Base-by-base conservation (phyloP, 129 eudicot genomes). In the Heracleum sosnowskyi region DNA sequence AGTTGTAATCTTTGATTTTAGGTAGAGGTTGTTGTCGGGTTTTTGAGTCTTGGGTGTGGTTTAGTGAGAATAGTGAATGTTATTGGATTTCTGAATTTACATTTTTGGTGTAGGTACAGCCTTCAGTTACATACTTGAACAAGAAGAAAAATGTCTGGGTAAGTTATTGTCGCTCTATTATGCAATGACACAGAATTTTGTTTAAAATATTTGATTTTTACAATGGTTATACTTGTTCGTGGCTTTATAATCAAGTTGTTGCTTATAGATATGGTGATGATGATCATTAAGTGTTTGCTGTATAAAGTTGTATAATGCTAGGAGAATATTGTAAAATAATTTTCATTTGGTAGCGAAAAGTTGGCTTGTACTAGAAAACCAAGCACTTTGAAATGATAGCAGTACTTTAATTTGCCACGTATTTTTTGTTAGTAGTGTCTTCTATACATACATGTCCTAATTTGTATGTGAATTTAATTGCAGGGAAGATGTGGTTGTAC, bases 401-500 rank as follows among this genome's bases (percentile, higher is more conserved):
- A 62, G 10, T 11, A 28, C 69, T 62, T 3, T 9, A 26, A 62
- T 62, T 26, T n/a, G 33, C 29, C 35, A 62, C 1, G 1, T 24
- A 11, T 62, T 5, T 3, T 3, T 26, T 0, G 5, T 62, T 62
- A 26, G 16, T 62, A 26, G 35, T 26, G 7, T 63, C 35, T 63
- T 1, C 35, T 10, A 0, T 28, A 28, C 2, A 0, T 63, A 26
- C 31, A 28, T 10, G 12, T 60, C 12, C 17, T 60, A 11, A 11
- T 28, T 26, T n/a, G 4, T 72, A 7, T 41, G 29, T 41, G 36
- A 73, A 39, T 63, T 73, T 31, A 1, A 37, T 66, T 86, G 78
- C 90, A 95, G 99, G 82, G 99, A 96, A 86, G 99, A 92, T 29
- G 89, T 62, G 81, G 96, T 66, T 85, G 91, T 81, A 76, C 86